Base-by-base conservation (phyloP, 768 basidiomycete species). In the Pilatotrama ljubarskyi region DNA sequence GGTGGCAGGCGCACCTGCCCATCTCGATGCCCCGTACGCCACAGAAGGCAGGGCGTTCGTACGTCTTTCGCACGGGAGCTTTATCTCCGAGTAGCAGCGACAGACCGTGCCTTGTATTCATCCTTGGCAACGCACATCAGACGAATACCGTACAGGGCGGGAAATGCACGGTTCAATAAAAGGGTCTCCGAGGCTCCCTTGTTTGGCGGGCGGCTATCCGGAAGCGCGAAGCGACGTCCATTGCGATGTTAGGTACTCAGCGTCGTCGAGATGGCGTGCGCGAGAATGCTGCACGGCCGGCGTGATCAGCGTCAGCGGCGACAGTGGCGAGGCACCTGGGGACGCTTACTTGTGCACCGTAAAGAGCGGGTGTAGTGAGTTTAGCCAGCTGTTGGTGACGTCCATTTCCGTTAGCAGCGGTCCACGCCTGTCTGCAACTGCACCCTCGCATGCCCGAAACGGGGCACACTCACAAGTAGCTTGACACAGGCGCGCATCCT, bases 401-500 rank as follows among this genome's bases (percentile, higher is more conserved):
- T 49, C 47, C 26, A 13, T 37, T 42, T 32, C 37, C 5, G 35
- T 59, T 44, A 55, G 41, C 29, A 17, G 17, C 37, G 20, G 29
- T 37, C 36, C 29, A 49, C 10, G 25, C 47, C 10, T 40, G 37
- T 18, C 37, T 37, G 24, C 55, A n/a, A 5, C 38, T 20, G 35
- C 50, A 38, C 5, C 18, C 20, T 20, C 44, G 44, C 44, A 14
- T n/a, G n/a, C n/a, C n/a, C 14, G 46, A 26, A 32, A 48, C 26
- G 52, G 13, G 15, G 55, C 17, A 5, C 14, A 76, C 83, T 75
- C 67, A 85, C 85, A 87, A 87, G 68, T 86, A 87, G 47, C 76
- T 85, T 18, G 82, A 84, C 26, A 83, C 85, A 2, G 85, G 86
- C 14, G 83, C 84, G 68, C 83, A 87, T 2, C 80, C 80, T 7